These are phyloP conservation scores for Gossypium raimondii DNA, from an alignment of 345 rosid genomes.

Conservation along the genomic window DNA sequence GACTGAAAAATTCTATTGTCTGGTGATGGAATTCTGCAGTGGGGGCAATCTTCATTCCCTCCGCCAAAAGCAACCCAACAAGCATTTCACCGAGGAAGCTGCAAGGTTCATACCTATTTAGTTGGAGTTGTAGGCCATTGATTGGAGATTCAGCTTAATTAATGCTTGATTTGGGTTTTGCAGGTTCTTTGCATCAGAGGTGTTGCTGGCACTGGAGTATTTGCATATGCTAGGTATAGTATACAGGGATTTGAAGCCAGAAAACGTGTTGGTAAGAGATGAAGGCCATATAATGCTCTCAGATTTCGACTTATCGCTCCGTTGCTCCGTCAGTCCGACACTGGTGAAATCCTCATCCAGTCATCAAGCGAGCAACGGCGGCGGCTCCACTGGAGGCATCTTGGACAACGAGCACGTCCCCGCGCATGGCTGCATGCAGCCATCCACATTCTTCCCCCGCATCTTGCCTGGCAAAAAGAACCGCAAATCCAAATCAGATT, in stretches of 20 bases:
- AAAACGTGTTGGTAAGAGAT: conserved; percentile 78
- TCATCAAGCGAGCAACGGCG: conserved; percentile 23
- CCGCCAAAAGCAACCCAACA: conserved; percentile 66
- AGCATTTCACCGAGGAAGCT: conserved; percentile 66
- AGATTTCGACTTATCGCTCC: conserved; percentile 81
- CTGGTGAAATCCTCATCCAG: conserved; percentile 81
- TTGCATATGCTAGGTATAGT: conserved; percentile 95
- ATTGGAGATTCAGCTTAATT: no score
- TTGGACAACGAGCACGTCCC: conserved; percentile 52
- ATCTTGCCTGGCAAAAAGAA: conserved; percentile 71
- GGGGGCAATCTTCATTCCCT: conserved; percentile 80
- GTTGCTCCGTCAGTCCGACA: conserved; percentile 83
- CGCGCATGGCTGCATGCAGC: conserved; percentile 59
- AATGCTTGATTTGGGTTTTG: neutral
- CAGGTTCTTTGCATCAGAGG: conserved; percentile 91
- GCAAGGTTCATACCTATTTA: conserved; percentile 35
- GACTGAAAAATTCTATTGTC: conserved; percentile 60
- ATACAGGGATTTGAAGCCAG: conserved; percentile 86
- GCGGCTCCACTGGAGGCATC: conserved; percentile 35
- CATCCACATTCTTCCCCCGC: conserved; percentile 73
- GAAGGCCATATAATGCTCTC: conserved; percentile 94
- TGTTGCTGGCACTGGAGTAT: conserved; percentile 81
- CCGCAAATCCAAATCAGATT: conserved; percentile 83
- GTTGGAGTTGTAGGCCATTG: neutral
- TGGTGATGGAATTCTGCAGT: conserved; percentile 77